Percentiles rank a stretch among this genome's conserved stretches.
phyloP scores from a whole-genome alignment of 2,329 filamentous ascomycete species.

The Colletotrichum abscissum region DNA sequence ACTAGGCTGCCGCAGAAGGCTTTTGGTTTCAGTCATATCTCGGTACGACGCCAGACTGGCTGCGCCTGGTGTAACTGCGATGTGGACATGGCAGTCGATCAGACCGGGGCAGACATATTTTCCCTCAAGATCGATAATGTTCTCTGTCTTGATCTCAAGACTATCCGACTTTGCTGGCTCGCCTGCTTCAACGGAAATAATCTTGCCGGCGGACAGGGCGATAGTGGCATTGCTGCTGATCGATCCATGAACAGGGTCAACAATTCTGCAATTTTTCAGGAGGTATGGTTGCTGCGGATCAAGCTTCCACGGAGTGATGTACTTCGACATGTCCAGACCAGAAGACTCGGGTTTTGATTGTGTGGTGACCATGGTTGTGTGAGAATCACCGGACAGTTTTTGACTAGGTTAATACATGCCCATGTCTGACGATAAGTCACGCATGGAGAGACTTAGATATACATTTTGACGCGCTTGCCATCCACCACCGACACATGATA shows the following conservation, averaged over 20 bases:
- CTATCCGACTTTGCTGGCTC: neutral
- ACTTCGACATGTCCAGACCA: constrained; percentile 15
- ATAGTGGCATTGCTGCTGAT: constrained; percentile 45
- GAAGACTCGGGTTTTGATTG: neutral
- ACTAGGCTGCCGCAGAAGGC: constrained; percentile 58
- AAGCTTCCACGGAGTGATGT: constrained; percentile 47
- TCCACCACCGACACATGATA: neutral
- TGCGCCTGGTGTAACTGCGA: constrained; percentile 43
- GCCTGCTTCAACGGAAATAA: constrained; percentile 34
- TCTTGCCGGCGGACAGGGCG: constrained; percentile 47
- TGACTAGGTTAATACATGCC: neutral
- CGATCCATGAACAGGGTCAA: constrained; percentile 50
- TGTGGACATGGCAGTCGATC: constrained; percentile 47
- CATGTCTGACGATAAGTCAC: neutral
- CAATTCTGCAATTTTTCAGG: constrained; percentile 55
- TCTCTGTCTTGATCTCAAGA: neutral
- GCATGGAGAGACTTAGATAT: neutral
- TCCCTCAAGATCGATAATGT: constrained; percentile 39
- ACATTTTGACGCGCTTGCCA: neutral
- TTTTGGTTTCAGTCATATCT: constrained; percentile 47
- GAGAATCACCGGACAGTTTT: neutral
- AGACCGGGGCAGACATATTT: constrained; percentile 47
- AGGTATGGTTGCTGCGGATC: constrained; percentile 44
- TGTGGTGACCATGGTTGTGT: neutral
- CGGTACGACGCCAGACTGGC: constrained; percentile 25